These are phyloP conservation scores for Lycium ferocissimum DNA, from an alignment of 257 asterid species.

Conservation along the genomic window DNA sequence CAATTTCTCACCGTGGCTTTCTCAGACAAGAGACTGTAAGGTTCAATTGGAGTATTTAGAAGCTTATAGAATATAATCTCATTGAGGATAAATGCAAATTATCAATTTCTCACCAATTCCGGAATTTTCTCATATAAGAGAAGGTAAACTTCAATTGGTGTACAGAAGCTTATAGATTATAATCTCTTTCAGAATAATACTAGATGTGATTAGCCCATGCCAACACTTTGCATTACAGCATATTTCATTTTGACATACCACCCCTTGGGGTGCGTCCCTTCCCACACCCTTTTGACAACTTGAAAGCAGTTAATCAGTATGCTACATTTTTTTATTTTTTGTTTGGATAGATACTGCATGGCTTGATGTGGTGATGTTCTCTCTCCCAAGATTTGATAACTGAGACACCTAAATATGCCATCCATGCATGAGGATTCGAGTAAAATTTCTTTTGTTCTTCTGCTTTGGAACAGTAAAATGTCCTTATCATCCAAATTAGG, in stretches of 20 bases:
- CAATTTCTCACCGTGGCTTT: too few relatives aligned
- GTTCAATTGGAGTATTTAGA: too few relatives aligned
- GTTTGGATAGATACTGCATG: not conserved
- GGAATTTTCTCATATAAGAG: not conserved
- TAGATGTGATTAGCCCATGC: too few relatives aligned
- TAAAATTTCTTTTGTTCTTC: not conserved
- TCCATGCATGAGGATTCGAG: not conserved
- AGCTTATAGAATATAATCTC: too few relatives aligned
- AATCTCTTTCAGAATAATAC: not conserved
- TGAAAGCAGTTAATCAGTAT: not conserved
- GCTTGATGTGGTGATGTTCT: not conserved
- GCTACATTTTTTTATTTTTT: not conserved
- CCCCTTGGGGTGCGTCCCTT: too few relatives aligned
- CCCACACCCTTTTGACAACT: not conserved
- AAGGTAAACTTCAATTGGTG: not conserved
- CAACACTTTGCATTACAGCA: too few relatives aligned
- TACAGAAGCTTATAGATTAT: not conserved
- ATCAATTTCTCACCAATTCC: too few relatives aligned
- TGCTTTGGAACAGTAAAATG: not conserved
- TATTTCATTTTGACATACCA: too few relatives aligned
- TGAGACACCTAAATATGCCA: not conserved
- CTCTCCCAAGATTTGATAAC: not conserved
- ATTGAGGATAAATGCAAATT: too few relatives aligned
- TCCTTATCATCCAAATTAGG: not conserved
- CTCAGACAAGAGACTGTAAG: too few relatives aligned